Conservation (phyloP, 305 asterid genomes). For the Caryopteris hybrid region DNA sequence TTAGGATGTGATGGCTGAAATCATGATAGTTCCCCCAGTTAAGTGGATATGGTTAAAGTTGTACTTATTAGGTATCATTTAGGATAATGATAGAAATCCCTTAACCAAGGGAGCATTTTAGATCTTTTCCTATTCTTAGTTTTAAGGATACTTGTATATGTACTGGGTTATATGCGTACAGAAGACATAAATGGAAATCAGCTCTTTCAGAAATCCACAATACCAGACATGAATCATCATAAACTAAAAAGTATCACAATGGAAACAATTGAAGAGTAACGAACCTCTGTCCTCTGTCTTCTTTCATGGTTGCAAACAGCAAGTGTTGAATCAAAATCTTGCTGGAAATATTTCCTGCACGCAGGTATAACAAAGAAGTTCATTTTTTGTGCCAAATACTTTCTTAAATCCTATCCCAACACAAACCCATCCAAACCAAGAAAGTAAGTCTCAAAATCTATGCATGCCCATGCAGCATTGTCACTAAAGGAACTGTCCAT, state of each 20-base stretch:
- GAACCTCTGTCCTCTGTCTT: slow-evolving; percentile 90
- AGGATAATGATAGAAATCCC: not conserved
- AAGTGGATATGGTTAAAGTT: not conserved
- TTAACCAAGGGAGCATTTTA: not conserved
- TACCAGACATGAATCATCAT: not conserved
- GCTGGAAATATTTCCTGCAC: slow-evolving; percentile 80
- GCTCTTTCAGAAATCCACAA: not conserved
- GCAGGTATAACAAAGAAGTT: slow-evolving; percentile 1
- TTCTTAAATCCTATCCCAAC: not conserved
- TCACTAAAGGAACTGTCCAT: not conserved
- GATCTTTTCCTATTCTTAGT: not conserved
- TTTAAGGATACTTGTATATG: not conserved
- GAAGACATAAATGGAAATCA: not conserved
- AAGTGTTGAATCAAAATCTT: slow-evolving; percentile 86
- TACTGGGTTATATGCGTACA: not conserved
- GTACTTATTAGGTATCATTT: not conserved
- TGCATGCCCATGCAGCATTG: not conserved
- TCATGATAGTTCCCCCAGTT: not conserved
- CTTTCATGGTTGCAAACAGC: slow-evolving; percentile 91
- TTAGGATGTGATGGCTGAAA: not conserved
- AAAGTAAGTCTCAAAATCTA: slow-evolving; percentile 9
- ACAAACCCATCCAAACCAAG: too few relatives aligned
- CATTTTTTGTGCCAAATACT: not conserved
- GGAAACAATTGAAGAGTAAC: not conserved
- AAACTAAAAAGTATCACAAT: not conserved